Evolutionary conservation across 768 basidiomycete genomes (phyloP).

Genomic region (Podaxis sp.): DNA sequence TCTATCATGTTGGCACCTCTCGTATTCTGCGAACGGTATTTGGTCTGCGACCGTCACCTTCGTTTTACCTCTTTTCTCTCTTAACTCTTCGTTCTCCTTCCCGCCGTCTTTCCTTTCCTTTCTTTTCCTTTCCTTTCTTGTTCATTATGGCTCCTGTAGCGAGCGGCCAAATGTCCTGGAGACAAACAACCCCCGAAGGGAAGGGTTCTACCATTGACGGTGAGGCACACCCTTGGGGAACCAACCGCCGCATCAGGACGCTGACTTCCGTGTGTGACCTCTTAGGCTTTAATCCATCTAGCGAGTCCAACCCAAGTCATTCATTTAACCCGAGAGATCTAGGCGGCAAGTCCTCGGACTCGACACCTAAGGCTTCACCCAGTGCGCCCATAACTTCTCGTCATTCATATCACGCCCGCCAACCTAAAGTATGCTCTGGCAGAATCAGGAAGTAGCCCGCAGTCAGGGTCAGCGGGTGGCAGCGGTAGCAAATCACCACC

Average conservation of each 20-base stretch:
- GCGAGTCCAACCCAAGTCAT: conserved; percentile 8
- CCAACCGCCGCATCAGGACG: background rate
- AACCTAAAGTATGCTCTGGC: background rate
- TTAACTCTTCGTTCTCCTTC: background rate
- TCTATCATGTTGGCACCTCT: conserved; percentile 1
- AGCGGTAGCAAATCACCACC: background rate
- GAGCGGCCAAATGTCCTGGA: conserved; percentile 9
- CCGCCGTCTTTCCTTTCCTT: background rate
- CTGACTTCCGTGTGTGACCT: background rate
- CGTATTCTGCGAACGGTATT: background rate
- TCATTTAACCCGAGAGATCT: conserved; percentile 3
- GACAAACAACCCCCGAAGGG: conserved; percentile 6
- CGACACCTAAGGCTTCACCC: background rate
- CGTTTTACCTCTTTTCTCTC: background rate
- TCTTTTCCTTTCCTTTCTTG: background rate
- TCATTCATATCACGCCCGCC: background rate
- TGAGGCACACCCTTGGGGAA: background rate
- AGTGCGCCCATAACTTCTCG: background rate
- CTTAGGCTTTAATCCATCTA: background rate
- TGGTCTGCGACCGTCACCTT: conserved; percentile 6
- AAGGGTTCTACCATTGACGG: background rate
- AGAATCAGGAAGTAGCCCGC: background rate
- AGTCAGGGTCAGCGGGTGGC: background rate
- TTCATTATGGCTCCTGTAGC: conserved; percentile 5
- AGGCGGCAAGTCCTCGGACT: background rate